A percentile compares a stretch with the other conserved stretches of the same genome.
These are phyloP conservation scores for Scopulariopsis brevicaulis DNA, from an alignment of 2,329 filamentous ascomycete genomes.

Conservation along the genomic window DNA sequence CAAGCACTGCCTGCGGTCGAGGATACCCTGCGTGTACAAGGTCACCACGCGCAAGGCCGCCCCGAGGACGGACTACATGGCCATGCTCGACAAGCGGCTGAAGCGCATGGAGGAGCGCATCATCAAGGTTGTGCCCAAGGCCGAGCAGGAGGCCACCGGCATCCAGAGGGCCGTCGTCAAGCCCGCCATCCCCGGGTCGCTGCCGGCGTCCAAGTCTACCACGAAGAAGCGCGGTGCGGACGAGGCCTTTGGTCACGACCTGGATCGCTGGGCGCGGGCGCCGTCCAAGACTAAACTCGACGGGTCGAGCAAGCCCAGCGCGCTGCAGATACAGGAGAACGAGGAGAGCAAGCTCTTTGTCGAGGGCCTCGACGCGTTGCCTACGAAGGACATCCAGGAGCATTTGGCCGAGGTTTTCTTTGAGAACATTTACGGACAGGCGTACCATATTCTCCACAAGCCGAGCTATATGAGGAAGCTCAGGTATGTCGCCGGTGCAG, in stretches of 20 bases:
- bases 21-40: constrained; percentile 96
- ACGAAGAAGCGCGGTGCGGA: constrained; percentile 74
- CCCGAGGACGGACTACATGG: constrained; percentile 96
- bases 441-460: constrained; percentile 89
- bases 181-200: constrained; percentile 53
- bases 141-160: constrained; percentile 57
- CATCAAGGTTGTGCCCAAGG: constrained; percentile 87
- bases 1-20: constrained; percentile 86
- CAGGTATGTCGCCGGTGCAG: constrained; percentile 35
- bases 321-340: constrained; percentile 47
- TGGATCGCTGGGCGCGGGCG: constrained; percentile 69
- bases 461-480: constrained; percentile 91
- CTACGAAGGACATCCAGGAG: constrained; percentile 78
- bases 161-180: constrained; percentile 78
- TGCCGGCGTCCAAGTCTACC: constrained; percentile 36
- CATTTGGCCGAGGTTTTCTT: constrained; percentile 93
- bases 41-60: constrained; percentile 90
- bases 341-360: constrained; percentile 69
- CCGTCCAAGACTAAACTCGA: constrained; percentile 37
- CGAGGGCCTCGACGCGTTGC: constrained; percentile 75
- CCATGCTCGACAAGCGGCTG: constrained; percentile 90
- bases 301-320: constrained; percentile 36
- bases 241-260: constrained; percentile 73
- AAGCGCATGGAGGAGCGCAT: constrained; percentile 98
- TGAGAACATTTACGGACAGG: constrained; percentile 89